phyloP scores from a whole-genome alignment of 2,329 filamentous ascomycete species.

The Exophiala spinifera region DNA sequence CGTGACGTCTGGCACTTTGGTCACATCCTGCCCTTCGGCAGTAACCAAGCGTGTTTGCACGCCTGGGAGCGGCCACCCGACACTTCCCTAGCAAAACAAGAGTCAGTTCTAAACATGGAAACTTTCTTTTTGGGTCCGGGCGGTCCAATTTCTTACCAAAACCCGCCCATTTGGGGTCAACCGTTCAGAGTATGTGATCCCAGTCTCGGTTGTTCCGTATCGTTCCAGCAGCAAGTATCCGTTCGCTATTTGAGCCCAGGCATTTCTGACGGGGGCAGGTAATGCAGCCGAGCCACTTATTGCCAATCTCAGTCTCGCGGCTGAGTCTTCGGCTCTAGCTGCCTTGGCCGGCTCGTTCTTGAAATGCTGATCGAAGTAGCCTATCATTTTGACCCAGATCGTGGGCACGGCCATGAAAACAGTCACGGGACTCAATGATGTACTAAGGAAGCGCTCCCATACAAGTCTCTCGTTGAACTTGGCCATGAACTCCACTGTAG shows the following conservation, averaged over 20 bases:
- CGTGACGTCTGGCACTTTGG: constrained; percentile 35
- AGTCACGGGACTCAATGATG: constrained; percentile 32
- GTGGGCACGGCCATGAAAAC: constrained; percentile 53
- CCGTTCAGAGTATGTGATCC: not conserved
- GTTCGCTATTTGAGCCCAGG: constrained; percentile 37
- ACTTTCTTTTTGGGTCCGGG: no score
- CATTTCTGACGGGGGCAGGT: constrained; percentile 39
- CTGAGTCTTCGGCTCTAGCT: constrained; percentile 35
- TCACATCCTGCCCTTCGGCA: constrained; percentile 35
- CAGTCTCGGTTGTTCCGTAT: constrained; percentile 38
- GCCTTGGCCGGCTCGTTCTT: constrained; percentile 40
- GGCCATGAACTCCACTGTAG: constrained; percentile 47
- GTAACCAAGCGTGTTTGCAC: constrained; percentile 46
- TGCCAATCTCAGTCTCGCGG: constrained; percentile 36
- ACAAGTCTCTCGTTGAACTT: constrained; percentile 44
- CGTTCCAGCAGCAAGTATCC: constrained; percentile 45
- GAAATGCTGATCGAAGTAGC: constrained; percentile 36
- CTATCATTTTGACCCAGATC: constrained; percentile 43
- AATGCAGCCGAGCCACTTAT: constrained; percentile 43
- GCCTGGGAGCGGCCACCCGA: constrained; percentile 47
- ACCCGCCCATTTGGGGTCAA: not conserved
- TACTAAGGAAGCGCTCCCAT: constrained; percentile 46
- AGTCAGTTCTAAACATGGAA: not conserved
- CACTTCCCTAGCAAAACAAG: constrained; percentile 21
- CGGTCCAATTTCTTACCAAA: not conserved